Evolutionary conservation across 306 rosid species (phyloP).

Genomic region (Pyrus pyrifolia): DNA sequence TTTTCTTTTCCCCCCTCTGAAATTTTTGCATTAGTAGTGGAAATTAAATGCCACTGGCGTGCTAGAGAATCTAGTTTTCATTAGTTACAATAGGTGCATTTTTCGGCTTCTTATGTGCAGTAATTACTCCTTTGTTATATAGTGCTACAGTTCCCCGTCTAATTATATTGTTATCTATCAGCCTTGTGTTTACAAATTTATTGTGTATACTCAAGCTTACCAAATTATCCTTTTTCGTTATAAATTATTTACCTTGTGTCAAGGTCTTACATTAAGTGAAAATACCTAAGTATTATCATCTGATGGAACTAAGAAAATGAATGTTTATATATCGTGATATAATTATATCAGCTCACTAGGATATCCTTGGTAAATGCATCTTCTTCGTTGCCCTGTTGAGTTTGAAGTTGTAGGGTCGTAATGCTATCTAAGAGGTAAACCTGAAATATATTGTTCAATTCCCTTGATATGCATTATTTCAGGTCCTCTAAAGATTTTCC

Average conservation of each 20-base stretch:
- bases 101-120: neutral
- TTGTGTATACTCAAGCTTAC: neutral
- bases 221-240: neutral
- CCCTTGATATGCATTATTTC: conserved; percentile 67
- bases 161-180: neutral
- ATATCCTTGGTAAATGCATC: conserved; percentile 22
- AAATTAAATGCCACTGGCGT: neutral
- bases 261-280: neutral
- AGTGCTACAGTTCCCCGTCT: neutral
- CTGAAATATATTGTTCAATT: conserved; percentile 58
- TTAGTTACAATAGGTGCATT: neutral
- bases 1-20: neutral
- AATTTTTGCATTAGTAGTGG: neutral
- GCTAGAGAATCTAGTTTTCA: neutral
- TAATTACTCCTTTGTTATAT: neutral
- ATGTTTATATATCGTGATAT: neutral
- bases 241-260: neutral
- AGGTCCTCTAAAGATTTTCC: conserved; percentile 93
- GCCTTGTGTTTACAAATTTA: neutral
- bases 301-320: neutral
- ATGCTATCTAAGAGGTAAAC: conserved; percentile 27
- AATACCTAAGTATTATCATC: neutral
- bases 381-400: conserved; percentile 27
- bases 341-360: neutral
- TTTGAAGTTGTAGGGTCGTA: conserved; percentile 30